Base-by-base conservation (phyloP, 208 protist genomes). In the Naegleria lovaniensis region DNA sequence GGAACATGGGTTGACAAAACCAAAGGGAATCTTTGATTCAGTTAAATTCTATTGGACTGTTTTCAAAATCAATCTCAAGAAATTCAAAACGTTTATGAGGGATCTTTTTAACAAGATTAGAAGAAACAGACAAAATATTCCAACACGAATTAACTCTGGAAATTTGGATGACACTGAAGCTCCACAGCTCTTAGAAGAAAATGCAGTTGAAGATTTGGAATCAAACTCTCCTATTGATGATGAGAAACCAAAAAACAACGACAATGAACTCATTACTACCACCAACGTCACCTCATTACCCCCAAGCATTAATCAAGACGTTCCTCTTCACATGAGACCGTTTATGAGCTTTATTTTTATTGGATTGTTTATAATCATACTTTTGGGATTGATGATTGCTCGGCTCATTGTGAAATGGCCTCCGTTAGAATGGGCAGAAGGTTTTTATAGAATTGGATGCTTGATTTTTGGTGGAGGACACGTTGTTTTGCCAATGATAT, bases 401-500 rank as follows among this genome's bases (percentile, higher is more conserved):
- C 16, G 29, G 5, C 19, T 79, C 0, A 36, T 33, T 79, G 67
- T 79, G 1, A 79, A 79, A 79, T 79, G 25, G 13, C 3, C 16
- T 15, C 16, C 16, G 6, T 33, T 79, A 6, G 29, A 36, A 79
- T 79, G 67, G 67, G 16, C 29, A 36, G 67, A 79, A 79, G 67
- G 67, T 36, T 79, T 79, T 36, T 79, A 36, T 33, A 79, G 67
- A 79, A 79, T 79, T 4, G 67, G 67, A 15, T 36, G 67, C 36
- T 9, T 79, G 29, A 79, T 79, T 13, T 79, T 79, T 79, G 67
- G 67, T 36, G 67, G 67, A 36, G 67, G 67, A 36, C 67, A 79
- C 36, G 67, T 79, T 79, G 67, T 79, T 79, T 79, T 79, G 9
- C 67, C 67, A 79, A 79, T 79, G 67, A 79, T 79, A 36, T 79